Evolutionary conservation across 2,329 filamentous ascomycete species (phyloP).

Genomic region (Pestalotiopsis sp.): DNA sequence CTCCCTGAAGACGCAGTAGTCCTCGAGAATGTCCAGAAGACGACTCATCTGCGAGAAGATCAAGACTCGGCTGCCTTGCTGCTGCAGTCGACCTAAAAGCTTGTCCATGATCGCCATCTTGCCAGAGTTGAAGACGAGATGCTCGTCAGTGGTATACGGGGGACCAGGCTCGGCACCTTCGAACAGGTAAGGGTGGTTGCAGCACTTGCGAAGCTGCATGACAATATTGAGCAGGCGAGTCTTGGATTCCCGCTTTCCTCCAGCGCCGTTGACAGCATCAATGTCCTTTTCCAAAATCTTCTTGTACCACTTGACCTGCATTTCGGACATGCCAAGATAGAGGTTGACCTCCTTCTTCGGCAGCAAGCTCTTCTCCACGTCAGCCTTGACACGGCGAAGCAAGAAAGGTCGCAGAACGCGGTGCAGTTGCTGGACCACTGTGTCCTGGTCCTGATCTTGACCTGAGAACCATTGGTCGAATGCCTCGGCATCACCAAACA

Average conservation of each 20-base stretch:
- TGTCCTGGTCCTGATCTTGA: constrained; percentile 89
- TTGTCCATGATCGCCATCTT: constrained; percentile 99
- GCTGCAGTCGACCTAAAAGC: constrained; percentile 79
- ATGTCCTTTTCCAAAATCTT: constrained; percentile 99
- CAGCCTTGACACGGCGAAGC: constrained; percentile 92
- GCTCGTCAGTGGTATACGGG: constrained; percentile 97
- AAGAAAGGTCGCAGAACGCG: constrained; percentile 91
- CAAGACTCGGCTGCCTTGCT: constrained; percentile 89
- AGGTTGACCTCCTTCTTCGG: constrained; percentile 98
- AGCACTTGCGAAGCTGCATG: constrained; percentile 99
- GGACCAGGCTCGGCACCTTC: constrained; percentile 96
- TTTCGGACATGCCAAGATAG: constrained; percentile 97
- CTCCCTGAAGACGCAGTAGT: constrained; percentile 95
- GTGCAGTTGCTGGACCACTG: constrained; percentile 93
- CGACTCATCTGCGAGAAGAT: constrained; percentile 99
- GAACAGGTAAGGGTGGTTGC: constrained; percentile 97
- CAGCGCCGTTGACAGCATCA: constrained; percentile 95
- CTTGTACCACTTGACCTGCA: constrained; percentile 99
- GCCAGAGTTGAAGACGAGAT: constrained; percentile 88
- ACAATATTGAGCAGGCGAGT: constrained; percentile 97
- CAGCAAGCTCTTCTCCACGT: constrained; percentile 95
- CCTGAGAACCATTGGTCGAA: constrained; percentile 98
- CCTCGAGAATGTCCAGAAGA: constrained; percentile 93
- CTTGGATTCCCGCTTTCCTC: constrained; percentile 96
- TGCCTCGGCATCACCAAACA: constrained; percentile 94